phyloP scores from a whole-genome alignment of 495 filamentous ascomycete species.

The Bombardia bombarda region DNA sequence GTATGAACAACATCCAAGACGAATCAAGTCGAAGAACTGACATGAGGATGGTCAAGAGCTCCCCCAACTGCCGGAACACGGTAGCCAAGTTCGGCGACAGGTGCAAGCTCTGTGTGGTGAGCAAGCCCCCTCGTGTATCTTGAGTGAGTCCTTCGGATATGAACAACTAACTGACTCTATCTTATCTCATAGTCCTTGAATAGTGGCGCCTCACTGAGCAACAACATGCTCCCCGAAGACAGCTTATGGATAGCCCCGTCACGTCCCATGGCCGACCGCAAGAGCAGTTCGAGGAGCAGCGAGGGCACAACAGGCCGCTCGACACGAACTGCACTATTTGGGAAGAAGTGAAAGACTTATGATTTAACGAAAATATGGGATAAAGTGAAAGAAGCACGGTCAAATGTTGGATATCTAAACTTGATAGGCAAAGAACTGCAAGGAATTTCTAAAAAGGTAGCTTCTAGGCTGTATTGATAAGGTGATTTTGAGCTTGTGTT shows the following conservation, averaged over 20 bases:
- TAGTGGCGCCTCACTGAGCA: constrained; percentile 17
- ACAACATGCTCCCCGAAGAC: constrained; percentile 16
- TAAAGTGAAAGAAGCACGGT: too few relatives aligned
- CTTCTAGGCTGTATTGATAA: too few relatives aligned
- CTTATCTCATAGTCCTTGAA: constrained; percentile 7
- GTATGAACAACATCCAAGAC: constrained; percentile 21
- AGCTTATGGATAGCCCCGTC: constrained; percentile 7
- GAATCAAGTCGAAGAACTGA: constrained; percentile 2
- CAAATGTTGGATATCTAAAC: too few relatives aligned
- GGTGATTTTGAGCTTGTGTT: too few relatives aligned
- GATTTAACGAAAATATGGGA: too few relatives aligned
- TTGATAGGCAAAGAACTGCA: too few relatives aligned
- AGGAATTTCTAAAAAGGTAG: too few relatives aligned
- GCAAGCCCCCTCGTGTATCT: not conserved
- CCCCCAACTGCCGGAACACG: constrained; percentile 37
- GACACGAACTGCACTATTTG: too few relatives aligned
- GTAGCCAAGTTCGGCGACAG: constrained; percentile 37
- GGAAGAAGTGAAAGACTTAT: too few relatives aligned
- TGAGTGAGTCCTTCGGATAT: not conserved
- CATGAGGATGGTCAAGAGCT: constrained; percentile 21
- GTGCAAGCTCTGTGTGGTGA: constrained; percentile 36
- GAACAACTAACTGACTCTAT: not conserved
- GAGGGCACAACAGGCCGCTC: too few relatives aligned
- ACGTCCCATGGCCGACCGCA: not conserved
- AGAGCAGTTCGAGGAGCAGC: too few relatives aligned